Percentiles rank a stretch among this genome's conserved stretches.
Conservation (phyloP, 2,329 filamentous ascomycete species). For the Aspergillus unguis region DNA sequence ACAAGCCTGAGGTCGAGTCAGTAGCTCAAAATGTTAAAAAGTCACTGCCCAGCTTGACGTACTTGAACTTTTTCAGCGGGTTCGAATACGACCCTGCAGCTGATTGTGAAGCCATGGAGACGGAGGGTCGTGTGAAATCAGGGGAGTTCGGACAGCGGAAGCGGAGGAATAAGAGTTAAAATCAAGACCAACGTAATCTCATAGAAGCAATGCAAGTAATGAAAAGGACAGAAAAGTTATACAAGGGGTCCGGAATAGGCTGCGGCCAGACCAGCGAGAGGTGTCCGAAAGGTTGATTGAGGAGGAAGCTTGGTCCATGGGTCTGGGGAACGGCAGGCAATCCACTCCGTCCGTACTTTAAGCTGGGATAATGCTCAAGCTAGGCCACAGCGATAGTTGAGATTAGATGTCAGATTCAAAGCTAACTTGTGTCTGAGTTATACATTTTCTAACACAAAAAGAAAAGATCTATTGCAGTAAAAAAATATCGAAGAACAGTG, state of each 20-base stretch:
- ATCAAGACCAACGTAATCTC: conserved; percentile 7
- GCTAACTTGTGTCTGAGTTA: too few relatives aligned
- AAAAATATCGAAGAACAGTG: too few relatives aligned
- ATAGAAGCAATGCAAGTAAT: conserved; percentile 5
- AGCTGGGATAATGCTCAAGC: too few relatives aligned
- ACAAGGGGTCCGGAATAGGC: neutral
- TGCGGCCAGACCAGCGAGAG: conserved; percentile 11
- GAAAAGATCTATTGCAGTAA: too few relatives aligned
- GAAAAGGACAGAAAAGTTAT: conserved; percentile 4
- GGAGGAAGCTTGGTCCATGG: conserved; percentile 2
- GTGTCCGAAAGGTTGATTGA: conserved; percentile 13
- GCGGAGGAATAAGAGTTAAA: neutral
- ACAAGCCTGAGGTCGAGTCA: conserved; percentile 66
- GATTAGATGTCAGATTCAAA: too few relatives aligned
- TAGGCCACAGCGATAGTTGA: too few relatives aligned
- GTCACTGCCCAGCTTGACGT: conserved; percentile 24
- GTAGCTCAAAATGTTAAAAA: conserved; percentile 11
- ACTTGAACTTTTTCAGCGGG: conserved; percentile 99
- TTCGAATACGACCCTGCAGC: conserved; percentile 88
- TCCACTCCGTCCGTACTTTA: neutral
- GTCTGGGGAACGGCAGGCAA: conserved; percentile 9
- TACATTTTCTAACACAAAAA: too few relatives aligned
- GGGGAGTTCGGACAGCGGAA: conserved; percentile 22
- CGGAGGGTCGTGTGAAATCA: conserved; percentile 27
- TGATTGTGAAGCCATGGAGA: conserved; percentile 72